Evolutionary conservation across 1,139 yeast species (phyloP).

Genomic region (Meyerozyma elateridarum): DNA sequence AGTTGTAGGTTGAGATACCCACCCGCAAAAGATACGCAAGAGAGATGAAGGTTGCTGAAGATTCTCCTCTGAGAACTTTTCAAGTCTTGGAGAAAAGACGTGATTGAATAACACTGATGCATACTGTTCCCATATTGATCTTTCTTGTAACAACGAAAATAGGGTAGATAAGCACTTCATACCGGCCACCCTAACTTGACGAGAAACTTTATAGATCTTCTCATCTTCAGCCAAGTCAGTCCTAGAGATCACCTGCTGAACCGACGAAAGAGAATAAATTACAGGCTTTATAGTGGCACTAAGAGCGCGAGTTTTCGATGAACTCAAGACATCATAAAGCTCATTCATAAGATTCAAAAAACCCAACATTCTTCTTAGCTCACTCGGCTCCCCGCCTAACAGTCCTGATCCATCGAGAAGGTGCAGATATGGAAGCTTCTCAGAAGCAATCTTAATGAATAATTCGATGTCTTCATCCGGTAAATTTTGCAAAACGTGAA

Average conservation of each 20-base stretch:
- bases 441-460: constrained; percentile 62
- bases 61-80: constrained; percentile 67
- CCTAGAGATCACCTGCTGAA: constrained; percentile 43
- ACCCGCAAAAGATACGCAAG: constrained; percentile 58
- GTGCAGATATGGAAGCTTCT: constrained; percentile 42
- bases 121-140: constrained; percentile 53
- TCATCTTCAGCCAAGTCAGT: constrained; percentile 18
- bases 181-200: constrained; percentile 56
- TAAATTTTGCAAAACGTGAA: constrained; percentile 64
- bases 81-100: constrained; percentile 64
- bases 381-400: constrained; percentile 16
- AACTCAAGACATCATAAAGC: constrained; percentile 59
- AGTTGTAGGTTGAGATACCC: constrained; percentile 53
- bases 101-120: constrained; percentile 47
- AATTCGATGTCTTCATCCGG: constrained; percentile 48
- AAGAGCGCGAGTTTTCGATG: constrained; percentile 47
- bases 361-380: constrained; percentile 60
- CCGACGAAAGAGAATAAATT: constrained; percentile 50
- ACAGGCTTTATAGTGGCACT: constrained; percentile 55
- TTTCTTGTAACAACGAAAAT: constrained; percentile 44
- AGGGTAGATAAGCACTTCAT: constrained; percentile 52
- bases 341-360: constrained; percentile 67
- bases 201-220: constrained; percentile 41
- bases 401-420: constrained; percentile 23
- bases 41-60: constrained; percentile 79